These are phyloP conservation scores for Yarrowia sp. DNA, from an alignment of 805 yeast genomes.

Conservation along the genomic window DNA sequence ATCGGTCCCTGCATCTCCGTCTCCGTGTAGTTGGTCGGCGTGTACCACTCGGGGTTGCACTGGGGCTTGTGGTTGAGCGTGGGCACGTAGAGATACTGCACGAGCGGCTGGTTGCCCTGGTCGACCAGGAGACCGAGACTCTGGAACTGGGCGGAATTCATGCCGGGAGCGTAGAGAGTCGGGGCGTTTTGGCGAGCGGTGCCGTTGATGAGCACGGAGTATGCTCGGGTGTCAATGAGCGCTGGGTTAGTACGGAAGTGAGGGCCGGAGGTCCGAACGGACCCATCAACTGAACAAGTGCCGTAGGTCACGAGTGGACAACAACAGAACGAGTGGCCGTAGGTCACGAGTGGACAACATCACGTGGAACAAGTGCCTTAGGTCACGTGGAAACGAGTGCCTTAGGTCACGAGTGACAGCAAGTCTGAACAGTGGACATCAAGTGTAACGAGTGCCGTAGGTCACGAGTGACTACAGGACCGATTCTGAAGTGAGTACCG, in stretches of 20 bases:
- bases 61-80: background rate
- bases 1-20: conserved; percentile 5
- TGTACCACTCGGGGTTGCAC: conserved; percentile 26
- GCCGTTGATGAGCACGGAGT: conserved; percentile 5
- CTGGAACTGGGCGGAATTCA: conserved; percentile 22
- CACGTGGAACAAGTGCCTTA: too few relatives aligned
- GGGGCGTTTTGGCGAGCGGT: conserved; percentile 10
- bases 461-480: too few relatives aligned
- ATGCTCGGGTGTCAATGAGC: conserved; percentile 22
- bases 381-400: too few relatives aligned
- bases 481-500: too few relatives aligned
- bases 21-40: conserved; percentile 9
- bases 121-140: background rate
- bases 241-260: conserved; percentile 5
- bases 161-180: conserved; percentile 1
- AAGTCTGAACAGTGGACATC: too few relatives aligned
- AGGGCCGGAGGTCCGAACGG: too few relatives aligned
- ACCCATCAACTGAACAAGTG: too few relatives aligned
- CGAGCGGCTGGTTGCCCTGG: background rate
- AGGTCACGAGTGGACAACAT: too few relatives aligned
- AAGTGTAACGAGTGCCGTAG: too few relatives aligned
- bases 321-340: too few relatives aligned
- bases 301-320: too few relatives aligned
- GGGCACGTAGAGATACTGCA: conserved; percentile 11
- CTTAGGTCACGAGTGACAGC: too few relatives aligned